Percentiles rank a stretch among this genome's conserved stretches.
Evolutionary conservation across 441 rosid genomes (phyloP).

Genomic region (Euphorbia neoarborescens): DNA sequence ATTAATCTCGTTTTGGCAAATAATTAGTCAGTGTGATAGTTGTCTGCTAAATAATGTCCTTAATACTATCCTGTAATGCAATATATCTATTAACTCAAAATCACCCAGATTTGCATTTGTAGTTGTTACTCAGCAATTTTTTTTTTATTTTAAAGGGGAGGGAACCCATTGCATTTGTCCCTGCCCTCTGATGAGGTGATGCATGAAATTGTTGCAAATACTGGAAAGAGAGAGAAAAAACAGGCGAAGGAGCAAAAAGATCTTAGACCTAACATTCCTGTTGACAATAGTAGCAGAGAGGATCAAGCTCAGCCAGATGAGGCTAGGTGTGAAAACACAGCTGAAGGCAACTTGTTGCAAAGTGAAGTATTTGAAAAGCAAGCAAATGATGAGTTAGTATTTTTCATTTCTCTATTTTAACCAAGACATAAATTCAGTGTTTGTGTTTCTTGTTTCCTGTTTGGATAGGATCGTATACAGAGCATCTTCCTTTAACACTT

Average conservation of each 20-base stretch:
- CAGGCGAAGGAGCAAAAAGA: conserved; percentile 10
- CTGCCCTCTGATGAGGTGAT: conserved; percentile 13
- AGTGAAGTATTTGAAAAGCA: conserved; percentile 19
- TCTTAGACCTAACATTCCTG: conserved; percentile 10
- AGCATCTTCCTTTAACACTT: neutral
- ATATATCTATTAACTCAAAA: too few relatives aligned
- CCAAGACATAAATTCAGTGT: neutral
- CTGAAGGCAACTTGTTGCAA: neutral
- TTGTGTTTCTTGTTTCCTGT: neutral
- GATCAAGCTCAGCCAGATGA: conserved; percentile 16
- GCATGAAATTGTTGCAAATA: conserved; percentile 11
- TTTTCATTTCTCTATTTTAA: neutral
- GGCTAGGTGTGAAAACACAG: neutral
- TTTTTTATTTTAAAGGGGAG: conserved; percentile 15
- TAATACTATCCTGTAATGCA: too few relatives aligned
- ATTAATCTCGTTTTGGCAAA: too few relatives aligned
- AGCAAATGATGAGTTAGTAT: conserved; percentile 25
- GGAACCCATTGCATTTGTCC: neutral
- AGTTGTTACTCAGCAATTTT: neutral
- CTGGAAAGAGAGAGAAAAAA: conserved; percentile 23
- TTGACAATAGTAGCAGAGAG: conserved; percentile 8
- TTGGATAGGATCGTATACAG: neutral
- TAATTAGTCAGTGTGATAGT: too few relatives aligned
- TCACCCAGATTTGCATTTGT: too few relatives aligned
- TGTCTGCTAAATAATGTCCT: too few relatives aligned